Evolutionary conservation across 768 basidiomycete species (phyloP), one percentile per base, ranked within the genome.

Genomic region (Chalciporus piperatus): DNA sequence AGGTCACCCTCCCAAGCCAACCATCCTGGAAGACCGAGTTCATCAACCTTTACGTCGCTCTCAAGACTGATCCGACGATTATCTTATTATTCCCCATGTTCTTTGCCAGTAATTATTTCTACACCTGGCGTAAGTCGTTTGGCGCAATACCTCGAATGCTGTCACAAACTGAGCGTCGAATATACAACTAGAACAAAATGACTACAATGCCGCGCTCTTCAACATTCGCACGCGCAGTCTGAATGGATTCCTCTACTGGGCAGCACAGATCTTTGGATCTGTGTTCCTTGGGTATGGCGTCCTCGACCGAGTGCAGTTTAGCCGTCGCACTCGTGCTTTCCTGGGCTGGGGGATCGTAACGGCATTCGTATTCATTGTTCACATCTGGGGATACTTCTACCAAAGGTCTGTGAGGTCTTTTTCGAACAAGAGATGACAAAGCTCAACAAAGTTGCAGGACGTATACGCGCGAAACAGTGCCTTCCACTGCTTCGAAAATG

Each of bases 81-180:
- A 53, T 91, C 14, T 70, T 89, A 4, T 76, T 92, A 17, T 88
- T 92, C 74, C 91, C 90, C 12, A 87, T 92, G 84, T 91, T 92
- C 69, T 81, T 90, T 48, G 81, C 86, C 8, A 86, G 84, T 38
- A 91, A 91, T 66, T 91, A 86, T 80, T 90, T 90, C 70, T 90
- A 90, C 63, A 85, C 89, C 3, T 91, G 87, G 87, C 88, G 87
- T 88, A 54, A 62, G 84, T 67, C 20, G 27, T 16, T 19, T 19
- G 25, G 33, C 8, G 28, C 38, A n/a, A 32, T 7, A 4, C 22
- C 23, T 20, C 20, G 2, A 17, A 41, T 40, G 16, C 23, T 16
- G 30, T 22, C 38, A 45, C 13, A 12, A 52, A 23, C 40, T 55
- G 40, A 64, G 16, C 19, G 2, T 66, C n/a, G 13, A 32, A 41